Base-by-base conservation (phyloP, 306 rosid genomes). In the Datisca glomerata region DNA sequence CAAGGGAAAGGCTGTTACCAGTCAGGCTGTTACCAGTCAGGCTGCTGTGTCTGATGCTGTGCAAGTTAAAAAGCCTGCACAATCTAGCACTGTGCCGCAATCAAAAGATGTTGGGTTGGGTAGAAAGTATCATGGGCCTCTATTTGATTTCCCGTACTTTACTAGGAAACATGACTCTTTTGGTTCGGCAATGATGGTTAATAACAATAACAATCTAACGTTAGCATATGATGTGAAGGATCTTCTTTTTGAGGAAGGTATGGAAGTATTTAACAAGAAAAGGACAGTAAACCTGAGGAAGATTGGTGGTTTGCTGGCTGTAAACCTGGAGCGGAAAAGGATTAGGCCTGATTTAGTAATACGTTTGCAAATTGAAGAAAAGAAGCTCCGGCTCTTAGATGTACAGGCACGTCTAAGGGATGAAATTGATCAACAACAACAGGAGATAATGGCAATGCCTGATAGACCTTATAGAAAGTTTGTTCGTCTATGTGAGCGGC, bases 391-490 rank as follows among this genome's bases (percentile, higher is more conserved):
- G 29, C 93, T 89, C 72, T 51, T 68, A 55, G 86, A 80, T 75
- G 63, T 72, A 47, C 97, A 89, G 75, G 75, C 95, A 14, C 91
- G 95, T 29, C 70, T 89, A 57, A 83, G 95, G 64, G 86, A 80
- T 41, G 97, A 89, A 75, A 77, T 89, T 53, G 95, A 89, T 72
- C 93, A 83, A 55, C 97, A 83, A 23, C 97, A 89, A 64, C 94
- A 89, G 57, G 91, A 89, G 75, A 89, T 89, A 67, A 83, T 89
- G 95, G 86, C 93, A 60, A 89, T 89, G 95, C 89, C 95, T 13
- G 97, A 89, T 31, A 80, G 97, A 72, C 93, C 91, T 41, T 83
- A 89, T 51, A 75, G 95, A 27, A 89, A 83, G 73, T 89, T 89
- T 79, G 95, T 89, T 41, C 74, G 75, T 31, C 56, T 83, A 51